phyloP scores from a whole-genome alignment of 257 asterid genomes.

The Przewalskia tangutica region DNA sequence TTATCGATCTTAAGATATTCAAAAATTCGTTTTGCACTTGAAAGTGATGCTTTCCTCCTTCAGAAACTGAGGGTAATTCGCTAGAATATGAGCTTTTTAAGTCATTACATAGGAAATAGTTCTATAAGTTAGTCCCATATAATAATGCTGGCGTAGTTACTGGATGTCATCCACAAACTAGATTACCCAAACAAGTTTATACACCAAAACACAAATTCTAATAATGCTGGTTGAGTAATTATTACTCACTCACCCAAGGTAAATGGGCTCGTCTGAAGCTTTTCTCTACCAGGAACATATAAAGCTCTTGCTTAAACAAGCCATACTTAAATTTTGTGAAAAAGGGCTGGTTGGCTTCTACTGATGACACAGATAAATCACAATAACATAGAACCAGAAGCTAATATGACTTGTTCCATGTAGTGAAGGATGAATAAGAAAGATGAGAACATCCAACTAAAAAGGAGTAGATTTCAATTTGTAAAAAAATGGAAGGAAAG shows the following conservation, averaged over 20 bases:
- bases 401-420: background rate
- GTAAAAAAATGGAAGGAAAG: background rate
- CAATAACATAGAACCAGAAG: background rate
- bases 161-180: background rate
- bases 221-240: background rate
- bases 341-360: background rate
- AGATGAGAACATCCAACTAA: background rate
- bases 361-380: background rate
- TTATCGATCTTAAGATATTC: background rate
- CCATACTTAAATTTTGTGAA: background rate
- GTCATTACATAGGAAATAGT: background rate
- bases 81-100: background rate
- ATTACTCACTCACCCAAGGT: background rate
- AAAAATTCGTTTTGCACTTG: background rate
- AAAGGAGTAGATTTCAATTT: background rate
- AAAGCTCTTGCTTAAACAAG: background rate
- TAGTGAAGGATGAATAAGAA: background rate
- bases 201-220: background rate
- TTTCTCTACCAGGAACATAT: background rate
- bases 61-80: background rate
- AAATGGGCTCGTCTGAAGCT: background rate
- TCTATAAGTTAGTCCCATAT: background rate
- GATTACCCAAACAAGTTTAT: background rate
- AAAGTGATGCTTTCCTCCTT: background rate
- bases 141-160: background rate